A percentile compares a stretch with the other conserved stretches of the same genome.
These are phyloP conservation scores for Ophiostoma sp. DNA, from an alignment of 2,329 filamentous ascomycete species.

Conservation along the genomic window DNA sequence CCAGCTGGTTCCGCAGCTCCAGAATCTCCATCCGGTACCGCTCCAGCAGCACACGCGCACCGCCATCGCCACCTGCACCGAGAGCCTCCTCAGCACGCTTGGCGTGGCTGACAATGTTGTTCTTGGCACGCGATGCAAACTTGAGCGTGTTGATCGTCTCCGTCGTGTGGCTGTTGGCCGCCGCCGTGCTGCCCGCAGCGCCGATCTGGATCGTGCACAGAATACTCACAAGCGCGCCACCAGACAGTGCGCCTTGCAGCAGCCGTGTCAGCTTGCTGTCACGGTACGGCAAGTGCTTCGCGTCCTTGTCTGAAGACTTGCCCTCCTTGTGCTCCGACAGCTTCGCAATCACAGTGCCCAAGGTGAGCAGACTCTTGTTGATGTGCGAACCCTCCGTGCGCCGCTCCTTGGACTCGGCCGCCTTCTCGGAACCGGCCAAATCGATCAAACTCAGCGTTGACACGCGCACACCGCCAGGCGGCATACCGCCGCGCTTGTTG, in stretches of 20 bases:
- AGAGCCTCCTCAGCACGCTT: slow-evolving; percentile 90
- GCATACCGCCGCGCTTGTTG: slow-evolving; percentile 62
- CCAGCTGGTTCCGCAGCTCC: slow-evolving; percentile 73
- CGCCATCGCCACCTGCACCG: slow-evolving; percentile 73
- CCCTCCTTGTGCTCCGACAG: slow-evolving; percentile 88
- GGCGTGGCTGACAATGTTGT: slow-evolving; percentile 94
- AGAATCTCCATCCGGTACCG: slow-evolving; percentile 90
- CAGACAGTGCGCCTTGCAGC: slow-evolving; percentile 85
- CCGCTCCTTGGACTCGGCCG: slow-evolving; percentile 90
- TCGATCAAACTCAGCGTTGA: slow-evolving; percentile 95
- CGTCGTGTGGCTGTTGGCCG: slow-evolving; percentile 67
- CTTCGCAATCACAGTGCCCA: slow-evolving; percentile 90
- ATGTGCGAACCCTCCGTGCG: slow-evolving; percentile 94
- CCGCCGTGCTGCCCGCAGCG: slow-evolving; percentile 64
- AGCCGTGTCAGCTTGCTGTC: slow-evolving; percentile 96
- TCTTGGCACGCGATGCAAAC: slow-evolving; percentile 93
- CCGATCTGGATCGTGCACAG: slow-evolving; percentile 93
- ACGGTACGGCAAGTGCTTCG: slow-evolving; percentile 89
- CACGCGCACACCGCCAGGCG: slow-evolving; percentile 86
- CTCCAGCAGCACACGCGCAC: slow-evolving; percentile 80
- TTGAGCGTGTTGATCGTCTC: slow-evolving; percentile 96
- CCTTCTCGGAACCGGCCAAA: slow-evolving; percentile 91
- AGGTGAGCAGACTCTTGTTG: slow-evolving; percentile 92
- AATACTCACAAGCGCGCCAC: slow-evolving; percentile 92
- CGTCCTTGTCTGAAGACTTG: slow-evolving; percentile 70